Evolutionary conservation across 2,329 filamentous ascomycete species (phyloP).

Genomic region (Sporothrix phasma): DNA sequence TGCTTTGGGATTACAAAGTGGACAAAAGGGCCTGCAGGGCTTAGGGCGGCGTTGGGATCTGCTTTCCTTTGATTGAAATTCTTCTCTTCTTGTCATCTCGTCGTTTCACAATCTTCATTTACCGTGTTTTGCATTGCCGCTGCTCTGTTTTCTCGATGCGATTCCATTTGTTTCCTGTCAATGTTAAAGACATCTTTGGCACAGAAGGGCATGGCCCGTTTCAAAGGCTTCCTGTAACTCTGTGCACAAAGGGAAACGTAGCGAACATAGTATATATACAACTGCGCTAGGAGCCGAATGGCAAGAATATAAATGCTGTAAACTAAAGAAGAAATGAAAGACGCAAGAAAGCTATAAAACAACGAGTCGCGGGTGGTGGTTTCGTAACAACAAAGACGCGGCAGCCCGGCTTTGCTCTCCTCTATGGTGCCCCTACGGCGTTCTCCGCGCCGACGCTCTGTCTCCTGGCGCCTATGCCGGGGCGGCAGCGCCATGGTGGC

Average conservation of each 20-base stretch:
- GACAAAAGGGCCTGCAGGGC: background rate
- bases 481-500: conserved; percentile 31
- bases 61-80: background rate
- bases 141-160: background rate
- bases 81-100: background rate
- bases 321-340: background rate
- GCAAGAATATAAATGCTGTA: background rate
- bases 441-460: background rate
- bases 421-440: background rate
- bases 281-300: background rate
- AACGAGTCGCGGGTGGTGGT: background rate
- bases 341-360: background rate
- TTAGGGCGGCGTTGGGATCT: conserved; percentile 1
- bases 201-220: background rate
- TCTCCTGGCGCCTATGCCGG: conserved; percentile 13
- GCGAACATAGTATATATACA: background rate
- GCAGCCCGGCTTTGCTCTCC: background rate
- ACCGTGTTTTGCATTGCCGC: background rate
- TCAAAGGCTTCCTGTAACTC: no score
- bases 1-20: background rate
- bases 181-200: background rate
- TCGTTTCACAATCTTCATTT: background rate
- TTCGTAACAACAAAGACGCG: background rate
- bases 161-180: background rate
- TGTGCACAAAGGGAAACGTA: background rate